phyloP scores from a whole-genome alignment of 148 eudicot species.

The Linanthus parryae region DNA sequence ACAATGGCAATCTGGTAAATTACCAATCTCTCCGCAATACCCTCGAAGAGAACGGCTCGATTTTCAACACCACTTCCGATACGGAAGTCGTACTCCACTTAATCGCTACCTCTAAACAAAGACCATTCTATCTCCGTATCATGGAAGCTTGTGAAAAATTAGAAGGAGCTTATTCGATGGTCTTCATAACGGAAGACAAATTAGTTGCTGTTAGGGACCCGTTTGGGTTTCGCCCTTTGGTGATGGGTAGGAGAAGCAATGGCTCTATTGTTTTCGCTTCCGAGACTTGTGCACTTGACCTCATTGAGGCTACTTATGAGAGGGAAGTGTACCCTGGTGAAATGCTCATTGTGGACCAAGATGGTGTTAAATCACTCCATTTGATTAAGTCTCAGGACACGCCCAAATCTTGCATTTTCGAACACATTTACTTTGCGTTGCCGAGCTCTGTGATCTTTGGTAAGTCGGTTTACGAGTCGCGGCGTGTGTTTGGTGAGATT shows the following conservation, averaged over 20 bases:
- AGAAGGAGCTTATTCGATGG: slow-evolving; percentile 83
- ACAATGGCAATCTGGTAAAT: slow-evolving; percentile 78
- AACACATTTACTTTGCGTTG: slow-evolving; percentile 75
- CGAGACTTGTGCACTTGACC: slow-evolving; percentile 87
- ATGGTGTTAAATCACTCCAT: slow-evolving; percentile 51
- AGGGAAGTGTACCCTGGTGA: slow-evolving; percentile 87
- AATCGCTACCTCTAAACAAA: slow-evolving; percentile 49
- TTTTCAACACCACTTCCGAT: slow-evolving; percentile 62
- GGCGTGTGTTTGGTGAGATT: slow-evolving; percentile 49
- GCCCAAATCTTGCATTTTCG: slow-evolving; percentile 82
- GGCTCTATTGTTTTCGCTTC: slow-evolving; percentile 88
- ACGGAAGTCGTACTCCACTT: slow-evolving; percentile 80
- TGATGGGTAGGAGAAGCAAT: slow-evolving; percentile 84
- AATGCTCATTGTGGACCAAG: slow-evolving; percentile 70
- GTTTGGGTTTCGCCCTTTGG: slow-evolving; percentile 76
- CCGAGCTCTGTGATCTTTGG: slow-evolving; percentile 85
- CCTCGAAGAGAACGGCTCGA: slow-evolving; percentile 58
- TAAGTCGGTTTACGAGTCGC: slow-evolving; percentile 60
- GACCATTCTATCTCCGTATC: slow-evolving; percentile 41
- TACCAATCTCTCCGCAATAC: slow-evolving; percentile 39
- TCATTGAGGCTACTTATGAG: slow-evolving; percentile 74
- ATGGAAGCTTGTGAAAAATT: slow-evolving; percentile 49
- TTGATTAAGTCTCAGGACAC: slow-evolving; percentile 51
- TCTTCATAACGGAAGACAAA: slow-evolving; percentile 70
- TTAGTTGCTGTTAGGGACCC: slow-evolving; percentile 88